A percentile compares a stretch with the other conserved stretches of the same genome.
Conservation (phyloP, 345 rosid species). For the Citrus hindsii region DNA sequence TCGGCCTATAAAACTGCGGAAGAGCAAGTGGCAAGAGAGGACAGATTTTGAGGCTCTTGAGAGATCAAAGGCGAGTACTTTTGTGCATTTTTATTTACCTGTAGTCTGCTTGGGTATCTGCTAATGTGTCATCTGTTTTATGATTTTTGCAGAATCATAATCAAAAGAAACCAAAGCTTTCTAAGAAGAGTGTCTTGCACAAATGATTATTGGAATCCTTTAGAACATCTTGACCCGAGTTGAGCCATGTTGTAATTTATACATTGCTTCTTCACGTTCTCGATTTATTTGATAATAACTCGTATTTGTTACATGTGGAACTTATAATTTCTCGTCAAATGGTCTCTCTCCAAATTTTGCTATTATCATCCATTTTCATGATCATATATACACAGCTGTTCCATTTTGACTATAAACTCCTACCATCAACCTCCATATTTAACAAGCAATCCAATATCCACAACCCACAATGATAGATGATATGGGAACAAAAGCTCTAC, state of each 20-base stretch:
- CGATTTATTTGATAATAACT: neutral
- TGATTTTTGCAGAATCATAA: conserved; percentile 48
- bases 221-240: neutral
- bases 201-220: conserved; percentile 34
- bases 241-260: neutral
- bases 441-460: neutral
- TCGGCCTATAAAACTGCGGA: conserved; percentile 87
- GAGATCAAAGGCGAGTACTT: conserved; percentile 53
- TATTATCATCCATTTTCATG: too few relatives aligned
- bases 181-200: conserved; percentile 80
- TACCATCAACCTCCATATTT: too few relatives aligned
- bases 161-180: conserved; percentile 67
- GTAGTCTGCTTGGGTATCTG: neutral
- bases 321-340: neutral
- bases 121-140: neutral
- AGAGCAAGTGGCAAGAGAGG: conserved; percentile 98
- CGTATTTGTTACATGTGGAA: neutral
- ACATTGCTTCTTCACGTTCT: neutral
- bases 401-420: too few relatives aligned
- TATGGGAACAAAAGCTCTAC: neutral
- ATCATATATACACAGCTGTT: too few relatives aligned
- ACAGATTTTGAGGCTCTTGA: conserved; percentile 68
- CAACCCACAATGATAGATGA: too few relatives aligned
- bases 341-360: neutral
- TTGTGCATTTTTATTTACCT: neutral